Percentiles rank a stretch among this genome's conserved stretches.
phyloP scores from a whole-genome alignment of 768 basidiomycete genomes.

The Dioszegia crocea region DNA sequence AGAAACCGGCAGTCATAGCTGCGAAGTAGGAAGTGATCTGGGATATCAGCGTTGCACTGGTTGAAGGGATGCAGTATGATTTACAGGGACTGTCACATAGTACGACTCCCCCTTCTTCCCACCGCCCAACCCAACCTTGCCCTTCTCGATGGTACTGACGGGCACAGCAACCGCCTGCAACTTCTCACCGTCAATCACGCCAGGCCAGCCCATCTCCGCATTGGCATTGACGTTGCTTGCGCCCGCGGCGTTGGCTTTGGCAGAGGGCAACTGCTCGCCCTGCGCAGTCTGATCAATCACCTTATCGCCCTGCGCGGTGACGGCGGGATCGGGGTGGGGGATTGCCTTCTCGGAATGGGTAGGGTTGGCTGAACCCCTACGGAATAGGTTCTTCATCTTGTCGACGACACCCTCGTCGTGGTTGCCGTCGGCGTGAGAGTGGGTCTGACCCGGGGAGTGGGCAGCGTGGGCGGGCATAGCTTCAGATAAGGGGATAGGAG shows the following conservation, averaged over 20 bases:
- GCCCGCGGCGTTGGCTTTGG: slow-evolving; percentile 20
- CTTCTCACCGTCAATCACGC: slow-evolving; percentile 28
- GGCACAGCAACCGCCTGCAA: slow-evolving; percentile 25
- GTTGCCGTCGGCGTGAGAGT: background rate
- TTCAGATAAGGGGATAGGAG: slow-evolving; percentile 33
- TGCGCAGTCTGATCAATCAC: slow-evolving; percentile 33
- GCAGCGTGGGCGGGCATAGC: slow-evolving; percentile 40
- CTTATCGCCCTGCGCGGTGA: slow-evolving; percentile 11
- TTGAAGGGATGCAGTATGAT: background rate
- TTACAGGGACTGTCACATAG: slow-evolving; percentile 29
- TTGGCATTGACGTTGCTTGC: slow-evolving; percentile 30
- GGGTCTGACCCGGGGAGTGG: slow-evolving; percentile 12
- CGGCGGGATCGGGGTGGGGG: slow-evolving; percentile 5
- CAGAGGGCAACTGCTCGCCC: slow-evolving; percentile 27
- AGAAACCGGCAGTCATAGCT: slow-evolving; percentile 16
- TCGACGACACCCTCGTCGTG: slow-evolving; percentile 24
- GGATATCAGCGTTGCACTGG: background rate
- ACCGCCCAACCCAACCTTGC: slow-evolving; percentile 23
- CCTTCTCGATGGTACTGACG: slow-evolving; percentile 25
- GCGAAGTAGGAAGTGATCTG: slow-evolving; percentile 30
- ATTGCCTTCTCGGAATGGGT: background rate
- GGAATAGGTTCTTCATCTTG: slow-evolving; percentile 39
- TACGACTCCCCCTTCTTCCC: slow-evolving; percentile 33
- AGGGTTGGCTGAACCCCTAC: slow-evolving; percentile 13
- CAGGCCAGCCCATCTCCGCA: slow-evolving; percentile 36